Percentiles rank a stretch among this genome's conserved stretches.
These are phyloP conservation scores for Kazachstania bromeliacearum DNA, from an alignment of 805 yeast genomes.

Conservation along the genomic window DNA sequence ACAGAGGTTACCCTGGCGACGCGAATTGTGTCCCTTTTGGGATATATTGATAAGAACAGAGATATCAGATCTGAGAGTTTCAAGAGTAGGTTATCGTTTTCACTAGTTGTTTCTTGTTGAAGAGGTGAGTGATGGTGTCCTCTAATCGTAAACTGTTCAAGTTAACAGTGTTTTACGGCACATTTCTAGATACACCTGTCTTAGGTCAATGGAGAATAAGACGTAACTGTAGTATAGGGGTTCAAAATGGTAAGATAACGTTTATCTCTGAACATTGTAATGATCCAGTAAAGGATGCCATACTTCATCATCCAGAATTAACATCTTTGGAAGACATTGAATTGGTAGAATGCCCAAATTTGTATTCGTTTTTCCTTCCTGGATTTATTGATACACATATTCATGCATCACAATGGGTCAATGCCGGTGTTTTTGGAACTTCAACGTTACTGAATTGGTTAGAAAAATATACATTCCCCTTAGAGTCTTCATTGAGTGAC, in stretches of 20 bases:
- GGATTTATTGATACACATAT: constrained; percentile 79
- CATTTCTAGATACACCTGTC: constrained; percentile 62
- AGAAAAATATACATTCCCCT: constrained; percentile 75
- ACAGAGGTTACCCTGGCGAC: too few species aligned
- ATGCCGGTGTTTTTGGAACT: constrained; percentile 74
- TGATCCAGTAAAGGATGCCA: too few species aligned
- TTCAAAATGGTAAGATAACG: constrained; percentile 2
- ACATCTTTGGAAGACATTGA: too few species aligned
- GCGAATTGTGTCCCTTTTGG: too few species aligned
- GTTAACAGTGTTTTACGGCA: constrained; percentile 42
- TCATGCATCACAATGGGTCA: constrained; percentile 80
- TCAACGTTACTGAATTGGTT: constrained; percentile 87
- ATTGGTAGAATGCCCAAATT: too few species aligned
- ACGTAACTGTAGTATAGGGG: too few species aligned
- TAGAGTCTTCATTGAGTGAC: constrained; percentile 61
- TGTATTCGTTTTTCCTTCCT: constrained; percentile 60
- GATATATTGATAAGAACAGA: too few species aligned
- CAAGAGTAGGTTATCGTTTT: too few species aligned
- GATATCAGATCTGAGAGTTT: too few species aligned
- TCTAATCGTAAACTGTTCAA: neutral
- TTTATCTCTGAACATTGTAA: too few species aligned
- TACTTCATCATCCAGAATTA: too few species aligned
- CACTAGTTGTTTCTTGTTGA: neutral
- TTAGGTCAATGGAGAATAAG: too few species aligned
- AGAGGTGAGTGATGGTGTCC: neutral